phyloP scores from a whole-genome alignment of 2,329 filamentous ascomycete species.

The Blastomyces parvus region DNA sequence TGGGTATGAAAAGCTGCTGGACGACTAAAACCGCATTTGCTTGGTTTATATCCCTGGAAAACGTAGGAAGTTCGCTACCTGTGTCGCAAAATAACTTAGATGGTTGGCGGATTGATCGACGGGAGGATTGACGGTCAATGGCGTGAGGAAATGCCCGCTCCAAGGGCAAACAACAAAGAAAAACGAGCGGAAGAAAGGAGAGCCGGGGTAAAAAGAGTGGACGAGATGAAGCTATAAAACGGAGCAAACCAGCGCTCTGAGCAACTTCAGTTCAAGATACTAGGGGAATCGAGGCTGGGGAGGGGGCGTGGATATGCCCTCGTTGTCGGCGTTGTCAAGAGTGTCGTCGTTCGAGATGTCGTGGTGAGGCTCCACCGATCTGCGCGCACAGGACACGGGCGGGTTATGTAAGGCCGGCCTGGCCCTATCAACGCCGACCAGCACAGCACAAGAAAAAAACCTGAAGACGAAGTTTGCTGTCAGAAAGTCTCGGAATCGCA shows the following conservation, averaged over 20 bases:
- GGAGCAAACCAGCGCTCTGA: conserved; percentile 7
- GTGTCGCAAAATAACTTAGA: neutral
- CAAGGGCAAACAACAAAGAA: neutral
- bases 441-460: neutral
- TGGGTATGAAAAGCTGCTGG: neutral
- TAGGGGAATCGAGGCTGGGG: neutral
- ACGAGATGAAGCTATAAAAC: neutral
- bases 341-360: neutral
- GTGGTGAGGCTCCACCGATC: neutral
- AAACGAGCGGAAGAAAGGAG: neutral
- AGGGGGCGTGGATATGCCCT: neutral
- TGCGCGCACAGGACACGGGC: neutral
- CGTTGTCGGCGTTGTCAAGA: neutral
- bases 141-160: neutral
- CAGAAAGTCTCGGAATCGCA: neutral
- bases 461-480: neutral
- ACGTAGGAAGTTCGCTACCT: neutral
- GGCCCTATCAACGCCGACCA: conserved; percentile 5
- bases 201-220: conserved; percentile 1
- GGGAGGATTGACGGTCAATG: neutral
- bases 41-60: neutral
- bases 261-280: neutral
- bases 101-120: conserved; percentile 2
- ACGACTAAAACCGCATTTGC: neutral
- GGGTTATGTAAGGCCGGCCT: neutral